Evolutionary conservation across 1,139 yeast genomes (phyloP), one percentile per base, ranked within the genome.

Genomic region (Lipomyces yarrowii): DNA sequence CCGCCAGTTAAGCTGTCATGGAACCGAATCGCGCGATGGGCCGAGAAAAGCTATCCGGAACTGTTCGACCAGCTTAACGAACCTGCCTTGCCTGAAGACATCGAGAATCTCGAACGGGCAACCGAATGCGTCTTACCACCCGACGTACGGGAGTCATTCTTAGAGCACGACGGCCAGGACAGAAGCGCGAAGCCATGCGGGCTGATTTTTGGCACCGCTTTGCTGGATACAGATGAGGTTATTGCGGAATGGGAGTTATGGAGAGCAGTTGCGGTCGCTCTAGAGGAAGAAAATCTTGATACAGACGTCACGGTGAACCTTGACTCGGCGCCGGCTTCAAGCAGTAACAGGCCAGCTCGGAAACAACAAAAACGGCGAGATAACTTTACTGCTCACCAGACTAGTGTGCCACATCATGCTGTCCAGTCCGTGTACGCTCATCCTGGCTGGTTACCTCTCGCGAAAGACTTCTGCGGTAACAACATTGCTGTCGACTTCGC

Each of bases 401-500:
- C 81, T 62, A 86, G 91, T 0, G 82, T 89, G 15, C 98, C 98
- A 5, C 90, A 91, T 21, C 87, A 87, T 4, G 78, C 86, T 8
- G 81, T 92, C 42, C 90, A 89, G 74, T 81, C 84, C 2, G 86
- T 86, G 0, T 93, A 90, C 78, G 94, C 97, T 1, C 92, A 91
- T 76, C 87, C 91, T 6, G 86, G 85, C 74, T 93, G 98, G 98
- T 88, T 93, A 64, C 98, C 98, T 1, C 77, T 93, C 57, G 85
- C 91, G 26, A 90, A 96, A 13, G 98, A 93, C 76, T 87, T 86
- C 67, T 88, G 90, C 11, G 98, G 98, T 23, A 93, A 93, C 78
- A 91, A 91, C 74, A 87, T 93, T 63, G 98, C 93, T 60, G 82
- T 93, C 15, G 98, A 93, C 77, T 81, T 93, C 68, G 89, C 94